A percentile compares a stretch with the other conserved stretches of the same genome.
Evolutionary conservation across 1,284 basidiomycete species (phyloP).

Genomic region (Austropuccinia psidii): DNA sequence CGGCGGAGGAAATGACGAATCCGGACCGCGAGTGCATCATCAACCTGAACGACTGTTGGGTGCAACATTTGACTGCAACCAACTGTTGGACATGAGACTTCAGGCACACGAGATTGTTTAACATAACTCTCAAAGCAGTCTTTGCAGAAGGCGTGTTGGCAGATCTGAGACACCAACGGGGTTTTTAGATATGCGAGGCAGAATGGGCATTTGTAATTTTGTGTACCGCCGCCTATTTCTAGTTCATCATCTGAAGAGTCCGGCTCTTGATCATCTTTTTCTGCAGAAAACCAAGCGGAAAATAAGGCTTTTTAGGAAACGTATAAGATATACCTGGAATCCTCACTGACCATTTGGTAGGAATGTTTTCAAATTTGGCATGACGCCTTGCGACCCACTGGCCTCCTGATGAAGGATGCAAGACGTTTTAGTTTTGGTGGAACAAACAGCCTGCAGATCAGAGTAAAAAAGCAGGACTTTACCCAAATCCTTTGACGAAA

Average conservation of each 20-base stretch:
- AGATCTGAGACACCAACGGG: constrained; percentile 15
- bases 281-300: background rate
- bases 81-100: background rate
- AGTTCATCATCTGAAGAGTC: constrained; percentile 24
- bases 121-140: constrained; percentile 20
- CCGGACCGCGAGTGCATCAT: background rate
- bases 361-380: constrained; percentile 26
- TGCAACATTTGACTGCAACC: constrained; percentile 10
- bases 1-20: constrained; percentile 7
- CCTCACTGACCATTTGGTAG: constrained; percentile 20
- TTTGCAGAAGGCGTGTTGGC: constrained; percentile 27
- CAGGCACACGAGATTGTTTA: background rate
- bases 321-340: background rate
- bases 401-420: background rate
- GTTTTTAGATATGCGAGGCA: constrained; percentile 13
- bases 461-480: background rate
- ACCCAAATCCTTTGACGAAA: constrained; percentile 34
- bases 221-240: constrained; percentile 15
- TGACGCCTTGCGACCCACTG: background rate
- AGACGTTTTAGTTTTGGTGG: background rate
- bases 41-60: background rate
- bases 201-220: constrained; percentile 36
- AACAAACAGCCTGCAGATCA: background rate
- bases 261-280: constrained; percentile 16
- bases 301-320: background rate